These are phyloP conservation scores for Globisporangium acanthophoron DNA, from an alignment of 352 stramenopile species.

Conservation along the genomic window DNA sequence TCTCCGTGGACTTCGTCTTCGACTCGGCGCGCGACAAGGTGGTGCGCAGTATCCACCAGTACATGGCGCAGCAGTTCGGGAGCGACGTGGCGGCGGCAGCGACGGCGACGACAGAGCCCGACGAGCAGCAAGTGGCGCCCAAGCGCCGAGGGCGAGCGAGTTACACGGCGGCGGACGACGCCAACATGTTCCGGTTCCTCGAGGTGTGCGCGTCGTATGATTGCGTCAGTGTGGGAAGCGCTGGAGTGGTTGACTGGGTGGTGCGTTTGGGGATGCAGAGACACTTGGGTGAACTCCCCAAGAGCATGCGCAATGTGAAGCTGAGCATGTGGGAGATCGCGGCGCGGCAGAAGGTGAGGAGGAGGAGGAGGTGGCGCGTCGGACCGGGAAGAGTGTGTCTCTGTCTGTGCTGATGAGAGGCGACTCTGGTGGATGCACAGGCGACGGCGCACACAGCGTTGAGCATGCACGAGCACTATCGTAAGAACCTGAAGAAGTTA, in stretches of 20 bases:
- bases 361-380: too few species aligned
- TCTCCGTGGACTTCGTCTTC: conserved; percentile 43
- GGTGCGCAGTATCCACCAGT: conserved; percentile 26
- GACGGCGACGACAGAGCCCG: not conserved
- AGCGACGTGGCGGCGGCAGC: not conserved
- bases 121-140: not conserved
- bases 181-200: conserved; percentile 42
- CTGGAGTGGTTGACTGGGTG: not conserved
- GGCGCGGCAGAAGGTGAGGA: conserved; percentile 9
- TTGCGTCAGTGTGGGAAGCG: not conserved
- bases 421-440: not conserved
- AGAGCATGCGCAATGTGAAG: conserved; percentile 15
- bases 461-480: conserved; percentile 58
- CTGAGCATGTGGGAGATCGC: conserved; percentile 27
- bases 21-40: conserved; percentile 31
- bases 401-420: not conserved
- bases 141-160: conserved; percentile 2
- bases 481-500: conserved; percentile 33
- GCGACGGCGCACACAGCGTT: conserved; percentile 27
- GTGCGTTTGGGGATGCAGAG: not conserved
- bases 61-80: conserved; percentile 18
- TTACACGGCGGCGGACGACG: conserved; percentile 43
- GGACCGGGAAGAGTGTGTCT: not conserved
- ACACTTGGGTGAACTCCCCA: not conserved
- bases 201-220: conserved; percentile 5